Evolutionary conservation across 257 asterid genomes (phyloP).

Genomic region (Perilla frutescens): DNA sequence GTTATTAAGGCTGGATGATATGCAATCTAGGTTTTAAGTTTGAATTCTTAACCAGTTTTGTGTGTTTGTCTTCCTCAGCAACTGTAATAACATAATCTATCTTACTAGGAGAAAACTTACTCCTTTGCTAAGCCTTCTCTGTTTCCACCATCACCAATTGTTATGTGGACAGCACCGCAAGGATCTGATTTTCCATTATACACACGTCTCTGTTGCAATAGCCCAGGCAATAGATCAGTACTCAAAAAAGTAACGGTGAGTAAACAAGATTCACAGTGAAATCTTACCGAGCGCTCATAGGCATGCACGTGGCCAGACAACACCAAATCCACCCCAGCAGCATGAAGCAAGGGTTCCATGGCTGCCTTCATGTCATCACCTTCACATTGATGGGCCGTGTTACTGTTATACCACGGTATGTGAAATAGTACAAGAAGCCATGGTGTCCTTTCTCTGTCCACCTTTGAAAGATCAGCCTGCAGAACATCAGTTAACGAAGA

Average conservation of each 20-base stretch:
- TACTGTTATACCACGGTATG: slow-evolving; percentile 96
- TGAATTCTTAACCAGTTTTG: no score
- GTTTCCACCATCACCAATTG: slow-evolving; percentile 99
- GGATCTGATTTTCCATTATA: slow-evolving; percentile 64
- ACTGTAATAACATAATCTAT: background rate
- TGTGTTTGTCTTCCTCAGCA: no score
- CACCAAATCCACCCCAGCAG: slow-evolving; percentile 84
- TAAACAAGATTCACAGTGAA: background rate
- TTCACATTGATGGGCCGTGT: slow-evolving; percentile 90
- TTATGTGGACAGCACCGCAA: slow-evolving; percentile 92
- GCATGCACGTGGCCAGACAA: slow-evolving; percentile 98
- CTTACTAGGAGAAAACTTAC: slow-evolving; percentile 50
- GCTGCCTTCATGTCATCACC: slow-evolving; percentile 82
- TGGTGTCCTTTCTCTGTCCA: slow-evolving; percentile 79
- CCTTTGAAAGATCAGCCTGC: slow-evolving; percentile 80
- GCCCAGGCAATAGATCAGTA: slow-evolving; percentile 16
- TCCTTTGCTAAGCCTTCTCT: slow-evolving; percentile 84
- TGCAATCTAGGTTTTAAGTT: no score
- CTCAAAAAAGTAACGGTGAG: background rate
- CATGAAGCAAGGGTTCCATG: slow-evolving; percentile 81
- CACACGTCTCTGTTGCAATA: slow-evolving; percentile 64
- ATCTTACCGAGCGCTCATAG: slow-evolving; percentile 87
- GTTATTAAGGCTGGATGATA: no score
- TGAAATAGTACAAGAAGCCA: slow-evolving; percentile 90
- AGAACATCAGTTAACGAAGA: slow-evolving; percentile 33